Evolutionary conservation across 106 monocot species (phyloP).

Genomic region (Dendrobium chrysotoxum): DNA sequence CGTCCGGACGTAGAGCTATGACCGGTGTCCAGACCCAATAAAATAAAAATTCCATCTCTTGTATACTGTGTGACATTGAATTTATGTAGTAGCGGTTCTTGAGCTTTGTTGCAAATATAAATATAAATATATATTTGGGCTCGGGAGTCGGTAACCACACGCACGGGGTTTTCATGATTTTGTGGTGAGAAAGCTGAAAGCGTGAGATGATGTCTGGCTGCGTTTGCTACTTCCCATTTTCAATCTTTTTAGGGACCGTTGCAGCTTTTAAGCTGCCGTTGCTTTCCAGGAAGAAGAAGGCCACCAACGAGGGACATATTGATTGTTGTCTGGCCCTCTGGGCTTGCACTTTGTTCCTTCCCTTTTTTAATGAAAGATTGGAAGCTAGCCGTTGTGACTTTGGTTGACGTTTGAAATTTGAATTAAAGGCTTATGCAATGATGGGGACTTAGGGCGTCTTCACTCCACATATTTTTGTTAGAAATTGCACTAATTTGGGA

Average conservation of each 20-base stretch:
- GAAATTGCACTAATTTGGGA: too few species aligned
- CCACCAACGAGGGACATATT: too few species aligned
- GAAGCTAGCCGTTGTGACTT: not conserved
- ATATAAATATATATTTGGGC: not conserved
- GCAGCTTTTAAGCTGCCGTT: not conserved
- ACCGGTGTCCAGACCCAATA: too few species aligned
- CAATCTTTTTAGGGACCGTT: not conserved
- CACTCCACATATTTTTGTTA: too few species aligned
- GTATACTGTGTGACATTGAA: too few species aligned
- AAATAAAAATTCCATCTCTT: too few species aligned
- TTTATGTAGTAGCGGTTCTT: too few species aligned
- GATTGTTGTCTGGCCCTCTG: too few species aligned
- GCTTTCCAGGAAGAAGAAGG: not conserved
- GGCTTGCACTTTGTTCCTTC: not conserved
- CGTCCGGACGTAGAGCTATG: too few species aligned
- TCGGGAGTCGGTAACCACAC: not conserved
- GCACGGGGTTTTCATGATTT: not conserved
- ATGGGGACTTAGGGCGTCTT: too few species aligned
- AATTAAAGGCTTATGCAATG: too few species aligned
- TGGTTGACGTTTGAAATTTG: not conserved
- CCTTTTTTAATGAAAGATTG: not conserved
- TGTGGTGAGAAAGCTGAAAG: not conserved
- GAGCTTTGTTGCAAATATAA: too few species aligned
- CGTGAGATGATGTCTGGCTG: not conserved
- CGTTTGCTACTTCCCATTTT: not conserved